Evolutionary conservation across 257 asterid species (phyloP), one percentile per base, ranked within the genome.

Genomic region (Buddleja alternifolia): DNA sequence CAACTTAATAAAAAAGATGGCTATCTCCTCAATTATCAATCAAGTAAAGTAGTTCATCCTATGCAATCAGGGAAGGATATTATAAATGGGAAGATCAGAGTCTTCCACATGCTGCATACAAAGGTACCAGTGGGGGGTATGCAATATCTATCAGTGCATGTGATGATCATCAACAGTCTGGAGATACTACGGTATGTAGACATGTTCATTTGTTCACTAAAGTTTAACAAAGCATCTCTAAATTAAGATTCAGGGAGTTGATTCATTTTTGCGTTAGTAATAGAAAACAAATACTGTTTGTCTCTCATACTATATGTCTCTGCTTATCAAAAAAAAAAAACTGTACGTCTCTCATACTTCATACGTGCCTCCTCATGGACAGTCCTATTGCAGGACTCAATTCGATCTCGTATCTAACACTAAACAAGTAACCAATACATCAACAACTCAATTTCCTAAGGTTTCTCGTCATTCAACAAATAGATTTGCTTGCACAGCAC

Each of bases 91-190:
- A 86, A 60, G 93, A 87, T 79, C 98, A 89, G 7, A 73, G 78
- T 23, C 4, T 39, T 37, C 67, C 81, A 50, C 60, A 47, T 54
- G 75, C 70, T 29, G 56, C 73, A 11, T 84, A 61, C 71, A 84
- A 62, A 77, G 98, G 97, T 21, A 84, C 95, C 19, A 80, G 69
- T 9, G 98, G 98, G 6, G 98, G 96, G 8, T 52, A 20, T 44
- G 98, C 98, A 16, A 74, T 89, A 81, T 84, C 84, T 61, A 78
- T 92, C 63, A 86, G 96, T 66, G 96, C 96, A 57, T 92, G 98
- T 32, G 97, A 87, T 51, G 98, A 92, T 71, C 78, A 87, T 84
- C 92, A 92, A 71, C 84, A 75, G 76, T 78, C 96, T 36, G 95
- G 86, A 75, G 95, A 87, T 73, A 84, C 96, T 14, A 82, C 93